Base-by-base conservation (phyloP, 768 basidiomycete species). In the Hericium alpestre region DNA sequence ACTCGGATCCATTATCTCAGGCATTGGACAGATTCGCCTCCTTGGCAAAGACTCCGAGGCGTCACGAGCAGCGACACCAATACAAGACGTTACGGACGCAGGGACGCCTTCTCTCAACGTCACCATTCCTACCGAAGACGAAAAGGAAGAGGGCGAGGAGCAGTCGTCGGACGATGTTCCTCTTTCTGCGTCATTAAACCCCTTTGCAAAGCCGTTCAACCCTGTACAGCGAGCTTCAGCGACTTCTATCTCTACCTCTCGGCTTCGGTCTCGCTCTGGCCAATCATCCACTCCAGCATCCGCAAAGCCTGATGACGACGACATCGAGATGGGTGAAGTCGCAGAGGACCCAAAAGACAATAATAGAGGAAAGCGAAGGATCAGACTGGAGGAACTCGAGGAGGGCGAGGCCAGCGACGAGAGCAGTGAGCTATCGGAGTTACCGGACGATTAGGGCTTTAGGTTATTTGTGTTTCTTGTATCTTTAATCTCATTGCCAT, bases 311-410 rank as follows among this genome's bases (percentile, higher is more conserved):
- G 70, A 69, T 2, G 70, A 69, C 27, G 79, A 87, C 61, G 89
- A 92, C 60, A 90, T 92, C 60, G 90, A 92, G 69, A 92, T 92
- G 90, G 90, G 90, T n/a, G 90, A 92, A 66, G 79, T 92, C 3
- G 84, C 87, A 59, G 90, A 92, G 65, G 80, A 81, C 54, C 80
- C 81, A 2, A 80, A 76, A 59, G 78, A 46, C 16, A 51, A 71
- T 54, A 61, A 62, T 38, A 74, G 81, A 52, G 56, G 46, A 57
- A 83, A 80, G 68, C 82, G 74, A 68, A 84, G 79, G 60, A 55
- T 66, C 22, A 58, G 65, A 41, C 73, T 79, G 54, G 88, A 91
- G 63, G 90, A 92, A 52, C 70, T 90, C 59, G 90, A 92, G 66
- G 90, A 92, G 71, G 90, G 90, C 23, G 90, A 92, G 69, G 88